Evolutionary conservation across 192 early-diverging fungal species (phyloP).

Genomic region (Entophlyctis luteolus): DNA sequence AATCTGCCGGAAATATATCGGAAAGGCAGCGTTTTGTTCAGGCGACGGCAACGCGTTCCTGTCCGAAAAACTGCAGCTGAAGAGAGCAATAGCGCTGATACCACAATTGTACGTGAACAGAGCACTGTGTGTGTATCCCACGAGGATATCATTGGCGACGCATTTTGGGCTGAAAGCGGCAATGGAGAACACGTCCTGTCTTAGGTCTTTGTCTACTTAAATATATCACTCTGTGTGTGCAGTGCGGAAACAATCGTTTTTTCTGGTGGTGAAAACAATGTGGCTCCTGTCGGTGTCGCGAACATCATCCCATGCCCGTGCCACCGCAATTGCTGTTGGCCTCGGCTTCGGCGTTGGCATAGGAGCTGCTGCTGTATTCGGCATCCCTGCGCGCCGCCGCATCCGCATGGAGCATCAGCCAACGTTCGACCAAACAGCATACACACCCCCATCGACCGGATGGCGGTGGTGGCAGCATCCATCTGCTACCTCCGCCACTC

Average conservation of each 20-base stretch:
- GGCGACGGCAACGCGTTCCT: constrained; percentile 31
- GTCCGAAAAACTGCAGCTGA: constrained; percentile 21
- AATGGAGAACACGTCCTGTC: not conserved
- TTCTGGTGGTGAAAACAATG: too few species aligned
- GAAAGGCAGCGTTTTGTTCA: constrained; percentile 80
- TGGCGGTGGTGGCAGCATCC: too few species aligned
- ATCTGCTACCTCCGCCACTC: not conserved
- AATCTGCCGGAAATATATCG: constrained; percentile 74
- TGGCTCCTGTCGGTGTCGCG: too few species aligned
- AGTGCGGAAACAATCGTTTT: too few species aligned
- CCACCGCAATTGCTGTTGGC: too few species aligned
- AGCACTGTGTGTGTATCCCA: constrained; percentile 32
- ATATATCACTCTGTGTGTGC: too few species aligned
- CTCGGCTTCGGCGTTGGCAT: not conserved
- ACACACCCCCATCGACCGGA: too few species aligned
- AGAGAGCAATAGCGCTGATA: too few species aligned
- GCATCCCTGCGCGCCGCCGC: not conserved
- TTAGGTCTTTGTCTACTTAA: too few species aligned
- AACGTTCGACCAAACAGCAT: not conserved
- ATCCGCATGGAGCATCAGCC: not conserved
- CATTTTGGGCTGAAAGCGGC: constrained; percentile 38
- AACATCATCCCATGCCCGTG: too few species aligned
- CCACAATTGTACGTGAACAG: constrained; percentile 19
- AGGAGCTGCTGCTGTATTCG: not conserved
- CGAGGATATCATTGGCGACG: constrained; percentile 46